A percentile compares a stretch with the other conserved stretches of the same genome.
Evolutionary conservation across 495 filamentous ascomycete species (phyloP).

Genomic region (Hapsidospora chrysogenum): DNA sequence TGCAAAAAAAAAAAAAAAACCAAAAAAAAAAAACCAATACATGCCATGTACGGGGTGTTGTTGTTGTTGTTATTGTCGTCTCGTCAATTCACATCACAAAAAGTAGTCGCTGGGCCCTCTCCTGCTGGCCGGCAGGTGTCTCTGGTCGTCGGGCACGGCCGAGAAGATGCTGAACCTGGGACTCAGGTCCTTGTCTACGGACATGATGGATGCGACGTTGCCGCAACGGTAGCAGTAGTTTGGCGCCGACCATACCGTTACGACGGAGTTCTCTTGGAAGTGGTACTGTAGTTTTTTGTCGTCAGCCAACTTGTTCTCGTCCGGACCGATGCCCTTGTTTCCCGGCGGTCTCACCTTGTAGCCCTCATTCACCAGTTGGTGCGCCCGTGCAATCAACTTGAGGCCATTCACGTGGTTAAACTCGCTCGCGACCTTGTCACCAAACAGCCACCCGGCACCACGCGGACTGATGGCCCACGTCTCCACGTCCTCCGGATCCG

Average conservation of each 20-base stretch:
- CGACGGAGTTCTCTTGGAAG: constrained; percentile 81
- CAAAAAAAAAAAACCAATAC: constrained; percentile 1
- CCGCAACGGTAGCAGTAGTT: constrained; percentile 99
- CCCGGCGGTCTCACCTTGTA: constrained; percentile 54
- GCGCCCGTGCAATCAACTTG: constrained; percentile 78
- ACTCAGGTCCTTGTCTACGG: constrained; percentile 65
- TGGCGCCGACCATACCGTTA: constrained; percentile 93
- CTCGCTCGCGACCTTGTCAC: constrained; percentile 84
- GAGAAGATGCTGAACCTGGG: constrained; percentile 90
- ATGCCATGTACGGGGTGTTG: background rate
- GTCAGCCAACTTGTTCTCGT: no score
- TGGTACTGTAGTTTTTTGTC: no score
- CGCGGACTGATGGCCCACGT: constrained; percentile 94
- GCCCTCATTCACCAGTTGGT: constrained; percentile 97
- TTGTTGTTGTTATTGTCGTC: no score
- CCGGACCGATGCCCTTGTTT: no score
- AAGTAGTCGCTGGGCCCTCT: constrained; percentile 88
- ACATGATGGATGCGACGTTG: constrained; percentile 95
- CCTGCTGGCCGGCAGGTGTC: constrained; percentile 68
- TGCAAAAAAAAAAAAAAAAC: background rate
- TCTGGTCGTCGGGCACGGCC: constrained; percentile 81
- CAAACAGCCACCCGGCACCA: constrained; percentile 94
- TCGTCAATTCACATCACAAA: no score
- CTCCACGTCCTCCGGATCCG: constrained; percentile 93
- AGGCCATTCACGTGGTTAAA: constrained; percentile 93